Conservation (phyloP, 768 basidiomycete genomes). For the Termitomyces sp. region DNA sequence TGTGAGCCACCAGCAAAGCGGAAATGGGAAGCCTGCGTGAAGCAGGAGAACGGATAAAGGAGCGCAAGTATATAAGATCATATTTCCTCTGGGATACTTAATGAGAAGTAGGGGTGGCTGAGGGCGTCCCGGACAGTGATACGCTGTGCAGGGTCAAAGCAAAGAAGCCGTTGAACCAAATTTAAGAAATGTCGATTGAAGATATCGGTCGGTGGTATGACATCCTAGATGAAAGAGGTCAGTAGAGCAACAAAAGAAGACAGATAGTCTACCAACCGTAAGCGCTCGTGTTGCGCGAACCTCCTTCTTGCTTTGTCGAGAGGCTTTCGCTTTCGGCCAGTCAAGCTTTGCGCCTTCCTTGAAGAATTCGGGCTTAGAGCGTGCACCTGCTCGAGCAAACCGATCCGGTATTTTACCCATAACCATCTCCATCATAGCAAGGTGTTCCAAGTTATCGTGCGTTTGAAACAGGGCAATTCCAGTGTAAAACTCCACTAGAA, state of each 20-base stretch:
- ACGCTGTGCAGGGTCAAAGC: slow-evolving; percentile 87
- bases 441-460: slow-evolving; percentile 97
- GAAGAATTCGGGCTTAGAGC: slow-evolving; percentile 91
- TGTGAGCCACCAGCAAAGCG: slow-evolving; percentile 1
- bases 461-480: slow-evolving; percentile 99
- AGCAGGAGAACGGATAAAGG: slow-evolving; percentile 1
- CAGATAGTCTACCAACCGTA: slow-evolving; percentile 48
- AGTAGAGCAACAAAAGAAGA: slow-evolving; percentile 7
- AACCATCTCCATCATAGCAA: slow-evolving; percentile 99
- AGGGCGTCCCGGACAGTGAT: slow-evolving; percentile 88
- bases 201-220: slow-evolving; percentile 74
- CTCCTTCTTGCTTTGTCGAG: slow-evolving; percentile 90
- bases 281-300: slow-evolving; percentile 81
- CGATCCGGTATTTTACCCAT: slow-evolving; percentile 97
- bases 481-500: slow-evolving; percentile 97
- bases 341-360: slow-evolving; percentile 81
- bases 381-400: slow-evolving; percentile 70
- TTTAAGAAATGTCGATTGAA: slow-evolving; percentile 82
- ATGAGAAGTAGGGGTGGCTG: slow-evolving; percentile 80
- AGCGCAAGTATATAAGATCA: slow-evolving; percentile 30
- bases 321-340: slow-evolving; percentile 88
- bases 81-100: slow-evolving; percentile 66
- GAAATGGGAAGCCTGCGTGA: not conserved
- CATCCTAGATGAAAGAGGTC: slow-evolving; percentile 49
- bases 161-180: slow-evolving; percentile 81